A percentile compares a stretch with the other conserved stretches of the same genome.
Evolutionary conservation across 2,329 filamentous ascomycete genomes (phyloP).

Genomic region (Hysterium pulicare): DNA sequence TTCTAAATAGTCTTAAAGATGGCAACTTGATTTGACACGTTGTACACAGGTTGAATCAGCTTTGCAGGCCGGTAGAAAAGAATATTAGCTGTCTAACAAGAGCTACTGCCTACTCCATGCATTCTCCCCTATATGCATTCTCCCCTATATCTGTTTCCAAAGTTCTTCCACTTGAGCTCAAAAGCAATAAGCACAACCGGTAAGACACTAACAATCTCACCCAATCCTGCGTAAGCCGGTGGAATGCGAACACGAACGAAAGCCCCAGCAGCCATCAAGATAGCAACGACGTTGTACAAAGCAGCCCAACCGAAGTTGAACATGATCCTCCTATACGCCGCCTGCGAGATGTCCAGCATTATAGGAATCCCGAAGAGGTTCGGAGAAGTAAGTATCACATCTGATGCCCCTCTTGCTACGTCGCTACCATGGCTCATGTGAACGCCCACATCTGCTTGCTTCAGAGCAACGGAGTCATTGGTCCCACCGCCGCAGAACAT

Average conservation of each 20-base stretch:
- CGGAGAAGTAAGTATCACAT: slow-evolving; percentile 64
- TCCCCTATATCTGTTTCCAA: slow-evolving; percentile 17
- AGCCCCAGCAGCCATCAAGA: slow-evolving; percentile 61
- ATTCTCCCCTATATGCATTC: too few species aligned
- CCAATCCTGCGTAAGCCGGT: slow-evolving; percentile 64
- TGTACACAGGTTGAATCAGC: too few species aligned
- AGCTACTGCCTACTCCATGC: too few species aligned
- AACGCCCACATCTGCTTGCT: slow-evolving; percentile 67
- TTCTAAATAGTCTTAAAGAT: too few species aligned
- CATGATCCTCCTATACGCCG: slow-evolving; percentile 40
- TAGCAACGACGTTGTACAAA: slow-evolving; percentile 66
- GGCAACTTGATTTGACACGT: too few species aligned
- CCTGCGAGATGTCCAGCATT: slow-evolving; percentile 53
- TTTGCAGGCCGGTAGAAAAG: too few species aligned
- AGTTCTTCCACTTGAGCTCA: slow-evolving; percentile 41
- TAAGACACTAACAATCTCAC: slow-evolving; percentile 70
- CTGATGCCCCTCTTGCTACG: slow-evolving; percentile 63
- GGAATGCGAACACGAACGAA: slow-evolving; percentile 55
- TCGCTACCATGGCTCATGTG: slow-evolving; percentile 61
- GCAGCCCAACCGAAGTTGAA: slow-evolving; percentile 71
- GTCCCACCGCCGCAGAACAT: slow-evolving; percentile 76
- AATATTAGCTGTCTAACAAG: too few species aligned
- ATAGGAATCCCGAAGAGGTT: slow-evolving; percentile 55
- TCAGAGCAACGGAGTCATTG: slow-evolving; percentile 72
- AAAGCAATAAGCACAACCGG: slow-evolving; percentile 63